phyloP scores from a whole-genome alignment of 1,284 basidiomycete genomes.

The Irpex sp. region DNA sequence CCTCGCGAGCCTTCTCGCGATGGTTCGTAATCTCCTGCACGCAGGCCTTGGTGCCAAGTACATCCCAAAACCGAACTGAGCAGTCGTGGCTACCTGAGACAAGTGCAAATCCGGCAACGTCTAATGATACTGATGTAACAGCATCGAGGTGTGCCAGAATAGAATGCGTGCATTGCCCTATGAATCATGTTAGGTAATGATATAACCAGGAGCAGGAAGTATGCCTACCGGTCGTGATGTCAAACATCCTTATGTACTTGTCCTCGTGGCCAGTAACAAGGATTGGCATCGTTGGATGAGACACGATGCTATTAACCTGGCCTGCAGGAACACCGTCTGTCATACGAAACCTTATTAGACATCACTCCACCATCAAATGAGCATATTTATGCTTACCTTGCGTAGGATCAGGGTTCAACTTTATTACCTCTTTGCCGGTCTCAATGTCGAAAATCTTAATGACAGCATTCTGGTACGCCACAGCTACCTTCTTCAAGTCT shows the following conservation, averaged over 20 bases:
- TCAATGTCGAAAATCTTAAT: conserved; percentile 92
- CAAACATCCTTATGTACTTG: conserved; percentile 88
- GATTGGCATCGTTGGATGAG: conserved; percentile 88
- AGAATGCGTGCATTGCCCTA: conserved; percentile 82
- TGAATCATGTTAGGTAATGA: background rate
- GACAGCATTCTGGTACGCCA: conserved; percentile 87
- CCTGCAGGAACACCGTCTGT: conserved; percentile 68
- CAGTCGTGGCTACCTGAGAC: conserved; percentile 93
- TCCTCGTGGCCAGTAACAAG: conserved; percentile 93
- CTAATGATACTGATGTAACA: conserved; percentile 88
- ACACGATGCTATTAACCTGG: conserved; percentile 87
- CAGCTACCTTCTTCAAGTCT: conserved; percentile 78
- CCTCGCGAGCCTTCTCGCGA: conserved; percentile 85
- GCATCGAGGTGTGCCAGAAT: conserved; percentile 91
- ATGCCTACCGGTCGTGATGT: conserved; percentile 71
- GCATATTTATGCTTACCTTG: conserved; percentile 50
- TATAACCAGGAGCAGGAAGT: conserved; percentile 7
- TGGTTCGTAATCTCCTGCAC: conserved; percentile 90
- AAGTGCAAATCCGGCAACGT: conserved; percentile 82
- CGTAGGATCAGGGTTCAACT: conserved; percentile 64
- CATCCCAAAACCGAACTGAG: conserved; percentile 93
- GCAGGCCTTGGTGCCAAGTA: conserved; percentile 77
- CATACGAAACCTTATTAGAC: conserved; percentile 10
- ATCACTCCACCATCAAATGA: conserved; percentile 5
- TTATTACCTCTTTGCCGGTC: conserved; percentile 74